A percentile compares a stretch with the other conserved stretches of the same genome.
Evolutionary conservation across 2,329 filamentous ascomycete genomes (phyloP).

Genomic region (Helotiales sp.): DNA sequence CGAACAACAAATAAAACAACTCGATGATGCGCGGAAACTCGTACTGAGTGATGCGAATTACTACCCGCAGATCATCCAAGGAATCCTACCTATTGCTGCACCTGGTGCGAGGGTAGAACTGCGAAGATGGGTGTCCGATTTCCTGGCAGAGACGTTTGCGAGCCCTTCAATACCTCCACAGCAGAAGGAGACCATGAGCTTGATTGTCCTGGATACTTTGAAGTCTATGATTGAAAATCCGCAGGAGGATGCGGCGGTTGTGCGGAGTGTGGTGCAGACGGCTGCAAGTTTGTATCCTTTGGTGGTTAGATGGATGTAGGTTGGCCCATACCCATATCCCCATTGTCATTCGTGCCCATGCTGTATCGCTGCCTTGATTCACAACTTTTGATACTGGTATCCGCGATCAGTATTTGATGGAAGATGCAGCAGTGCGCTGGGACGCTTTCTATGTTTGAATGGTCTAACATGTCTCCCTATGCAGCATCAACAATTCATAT

Average conservation of each 20-base stretch:
- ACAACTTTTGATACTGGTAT: background rate
- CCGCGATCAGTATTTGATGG: background rate
- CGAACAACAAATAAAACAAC: constrained; percentile 78
- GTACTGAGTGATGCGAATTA: constrained; percentile 84
- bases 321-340: constrained; percentile 38
- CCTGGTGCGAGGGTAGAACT: constrained; percentile 74
- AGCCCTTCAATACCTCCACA: constrained; percentile 77
- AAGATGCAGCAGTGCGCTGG: constrained; percentile 8
- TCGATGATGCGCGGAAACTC: constrained; percentile 86
- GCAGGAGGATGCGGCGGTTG: constrained; percentile 75
- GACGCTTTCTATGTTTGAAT: no score
- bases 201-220: constrained; percentile 76
- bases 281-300: constrained; percentile 91
- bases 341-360: constrained; percentile 5
- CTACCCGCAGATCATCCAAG: constrained; percentile 89
- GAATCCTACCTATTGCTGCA: constrained; percentile 88
- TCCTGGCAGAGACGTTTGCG: constrained; percentile 92
- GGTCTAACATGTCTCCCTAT: constrained; percentile 29
- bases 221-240: constrained; percentile 67
- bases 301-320: constrained; percentile 92
- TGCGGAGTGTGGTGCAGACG: constrained; percentile 85
- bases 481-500: constrained; percentile 82
- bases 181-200: constrained; percentile 78
- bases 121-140: constrained; percentile 94
- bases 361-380: background rate